Conservation (phyloP, 371 early-diverging fungal genomes). For the Entomophthora muscae region DNA sequence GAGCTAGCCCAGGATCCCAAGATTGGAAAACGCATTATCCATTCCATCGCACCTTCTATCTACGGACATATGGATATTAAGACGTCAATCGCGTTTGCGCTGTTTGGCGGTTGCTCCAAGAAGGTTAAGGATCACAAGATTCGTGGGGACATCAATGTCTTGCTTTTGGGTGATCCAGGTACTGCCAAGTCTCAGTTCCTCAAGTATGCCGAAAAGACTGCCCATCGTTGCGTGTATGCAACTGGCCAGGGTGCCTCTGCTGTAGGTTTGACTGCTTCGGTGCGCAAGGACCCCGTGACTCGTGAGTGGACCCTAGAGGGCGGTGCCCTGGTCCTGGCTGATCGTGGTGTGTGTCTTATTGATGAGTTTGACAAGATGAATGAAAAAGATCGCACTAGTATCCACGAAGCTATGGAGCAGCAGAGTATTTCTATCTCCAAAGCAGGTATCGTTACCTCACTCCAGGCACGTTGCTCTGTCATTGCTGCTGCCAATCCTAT, state of each 20-base stretch:
- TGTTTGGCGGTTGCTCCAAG: slow-evolving; percentile 97
- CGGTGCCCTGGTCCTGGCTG: slow-evolving; percentile 97
- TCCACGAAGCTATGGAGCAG: slow-evolving; percentile 99
- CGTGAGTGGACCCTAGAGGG: slow-evolving; percentile 99
- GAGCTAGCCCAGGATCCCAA: slow-evolving; percentile 11
- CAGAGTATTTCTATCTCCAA: slow-evolving; percentile 97
- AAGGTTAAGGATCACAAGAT: slow-evolving; percentile 83
- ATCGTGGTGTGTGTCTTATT: slow-evolving; percentile 94
- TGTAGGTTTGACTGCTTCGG: slow-evolving; percentile 98
- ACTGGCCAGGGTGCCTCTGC: slow-evolving; percentile 99
- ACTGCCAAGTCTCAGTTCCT: slow-evolving; percentile 99
- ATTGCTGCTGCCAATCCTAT: slow-evolving; percentile 99
- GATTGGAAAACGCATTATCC: slow-evolving; percentile 37
- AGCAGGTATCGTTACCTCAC: slow-evolving; percentile 93
- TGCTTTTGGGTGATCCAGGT: slow-evolving; percentile 98
- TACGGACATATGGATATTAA: slow-evolving; percentile 98
- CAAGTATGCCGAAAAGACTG: slow-evolving; percentile 91
- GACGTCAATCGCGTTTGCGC: slow-evolving; percentile 82
- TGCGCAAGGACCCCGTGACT: slow-evolving; percentile 90
- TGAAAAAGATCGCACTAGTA: slow-evolving; percentile 83
- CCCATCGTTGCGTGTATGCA: slow-evolving; percentile 93
- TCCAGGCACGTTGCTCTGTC: slow-evolving; percentile 93
- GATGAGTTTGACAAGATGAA: slow-evolving; percentile 99
- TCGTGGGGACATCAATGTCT: slow-evolving; percentile 98
- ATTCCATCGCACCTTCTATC: slow-evolving; percentile 97